Evolutionary conservation across 805 yeast genomes (phyloP).

Genomic region (Zygoascus tannicola): DNA sequence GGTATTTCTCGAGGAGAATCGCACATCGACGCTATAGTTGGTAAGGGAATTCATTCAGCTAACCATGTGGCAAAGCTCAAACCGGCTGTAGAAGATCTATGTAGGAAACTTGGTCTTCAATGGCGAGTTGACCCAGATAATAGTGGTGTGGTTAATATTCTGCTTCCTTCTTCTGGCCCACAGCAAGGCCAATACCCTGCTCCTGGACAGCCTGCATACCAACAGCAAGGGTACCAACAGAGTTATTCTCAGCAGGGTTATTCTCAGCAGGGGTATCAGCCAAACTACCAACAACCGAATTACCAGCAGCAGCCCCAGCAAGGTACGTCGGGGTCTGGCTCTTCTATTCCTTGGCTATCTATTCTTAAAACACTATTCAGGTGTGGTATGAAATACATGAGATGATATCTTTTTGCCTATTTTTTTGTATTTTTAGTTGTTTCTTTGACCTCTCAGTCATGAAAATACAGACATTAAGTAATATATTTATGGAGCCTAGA

Average conservation of each 20-base stretch:
- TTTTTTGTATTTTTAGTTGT: too few species aligned
- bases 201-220: slow-evolving; percentile 7
- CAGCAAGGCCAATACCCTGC: not conserved
- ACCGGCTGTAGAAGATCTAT: slow-evolving; percentile 78
- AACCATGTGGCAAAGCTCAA: slow-evolving; percentile 77
- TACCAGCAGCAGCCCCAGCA: slow-evolving; percentile 4
- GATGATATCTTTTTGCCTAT: too few species aligned
- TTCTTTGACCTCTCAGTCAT: too few species aligned
- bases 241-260: slow-evolving; percentile 9
- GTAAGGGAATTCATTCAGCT: slow-evolving; percentile 81
- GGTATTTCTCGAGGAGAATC: slow-evolving; percentile 50
- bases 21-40: slow-evolving; percentile 74
- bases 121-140: slow-evolving; percentile 61
- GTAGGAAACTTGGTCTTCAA: slow-evolving; percentile 54
- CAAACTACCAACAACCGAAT: slow-evolving; percentile 7
- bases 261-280: slow-evolving; percentile 6
- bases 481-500: too few species aligned
- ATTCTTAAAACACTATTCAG: not conserved
- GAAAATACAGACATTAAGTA: too few species aligned
- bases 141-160: slow-evolving; percentile 70
- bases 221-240: slow-evolving; percentile 16
- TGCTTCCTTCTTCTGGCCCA: slow-evolving; percentile 43
- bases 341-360: not conserved
- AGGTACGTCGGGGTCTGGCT: not conserved
- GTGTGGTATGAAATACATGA: not conserved